Percentiles rank a stretch among this genome's conserved stretches.
Evolutionary conservation across 257 asterid species (phyloP).

Genomic region (Marsdenia floribunda): DNA sequence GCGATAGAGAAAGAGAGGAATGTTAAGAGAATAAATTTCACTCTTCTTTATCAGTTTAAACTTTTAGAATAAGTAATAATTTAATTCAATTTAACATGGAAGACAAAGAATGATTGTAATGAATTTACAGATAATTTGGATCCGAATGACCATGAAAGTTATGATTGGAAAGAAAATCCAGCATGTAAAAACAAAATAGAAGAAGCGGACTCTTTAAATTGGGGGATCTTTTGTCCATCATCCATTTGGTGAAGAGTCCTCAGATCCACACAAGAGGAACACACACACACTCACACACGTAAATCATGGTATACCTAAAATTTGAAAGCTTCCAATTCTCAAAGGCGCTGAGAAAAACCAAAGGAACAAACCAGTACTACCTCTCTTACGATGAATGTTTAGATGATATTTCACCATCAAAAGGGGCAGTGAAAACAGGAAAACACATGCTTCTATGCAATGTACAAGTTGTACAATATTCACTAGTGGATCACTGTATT

Average conservation of each 20-base stretch:
- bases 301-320: slow-evolving; percentile 23
- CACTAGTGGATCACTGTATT: not conserved
- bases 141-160: slow-evolving; percentile 17
- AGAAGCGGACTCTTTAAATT: slow-evolving; percentile 9
- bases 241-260: slow-evolving; percentile 23
- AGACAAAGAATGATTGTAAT: not conserved
- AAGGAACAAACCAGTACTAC: not conserved
- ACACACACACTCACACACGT: slow-evolving; percentile 9
- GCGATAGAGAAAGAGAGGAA: not conserved
- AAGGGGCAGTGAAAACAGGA: slow-evolving; percentile 13
- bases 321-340: slow-evolving; percentile 21
- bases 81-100: too few relatives aligned
- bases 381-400: not conserved
- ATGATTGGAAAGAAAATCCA: slow-evolving; percentile 4
- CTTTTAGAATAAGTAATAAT: too few relatives aligned
- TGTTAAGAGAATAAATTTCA: too few relatives aligned
- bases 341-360: slow-evolving; percentile 15
- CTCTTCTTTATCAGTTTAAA: too few relatives aligned
- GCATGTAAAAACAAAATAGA: not conserved
- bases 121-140: slow-evolving; percentile 11
- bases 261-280: slow-evolving; percentile 45
- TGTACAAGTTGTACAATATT: not conserved
- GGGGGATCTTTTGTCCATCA: slow-evolving; percentile 7
- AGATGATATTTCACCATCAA: not conserved
- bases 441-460: slow-evolving; percentile 4